Conservation (phyloP, 2,329 filamentous ascomycete species). For the Nectriaceae sp. region DNA sequence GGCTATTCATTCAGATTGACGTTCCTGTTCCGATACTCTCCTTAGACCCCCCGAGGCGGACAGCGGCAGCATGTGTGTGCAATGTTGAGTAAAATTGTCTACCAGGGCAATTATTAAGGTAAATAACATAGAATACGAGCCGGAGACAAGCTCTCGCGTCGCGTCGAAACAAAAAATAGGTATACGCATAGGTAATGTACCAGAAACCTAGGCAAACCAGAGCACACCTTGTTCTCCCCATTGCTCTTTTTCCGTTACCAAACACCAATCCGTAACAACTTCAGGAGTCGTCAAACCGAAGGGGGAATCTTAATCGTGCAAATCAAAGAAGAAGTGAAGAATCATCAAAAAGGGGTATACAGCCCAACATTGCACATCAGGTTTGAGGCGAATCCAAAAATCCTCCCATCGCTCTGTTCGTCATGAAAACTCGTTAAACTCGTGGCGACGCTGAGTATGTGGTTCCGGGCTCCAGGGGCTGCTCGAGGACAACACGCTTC, state of each 20-base stretch:
- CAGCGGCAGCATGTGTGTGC: constrained; percentile 15
- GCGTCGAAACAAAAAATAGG: constrained; percentile 30
- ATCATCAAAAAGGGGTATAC: constrained; percentile 27
- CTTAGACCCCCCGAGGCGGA: not conserved
- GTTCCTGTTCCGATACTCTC: no score
- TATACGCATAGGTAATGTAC: constrained; percentile 21
- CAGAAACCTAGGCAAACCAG: constrained; percentile 17
- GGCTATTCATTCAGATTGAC: no score
- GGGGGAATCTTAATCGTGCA: constrained; percentile 11
- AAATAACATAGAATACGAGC: constrained; percentile 21
- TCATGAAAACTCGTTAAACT: constrained; percentile 37
- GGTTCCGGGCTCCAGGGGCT: constrained; percentile 7
- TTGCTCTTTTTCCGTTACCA: constrained; percentile 18
- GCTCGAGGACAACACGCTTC: constrained; percentile 16
- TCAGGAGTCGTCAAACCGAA: constrained; percentile 22
- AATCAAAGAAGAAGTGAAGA: constrained; percentile 19
- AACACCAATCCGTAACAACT: constrained; percentile 32
- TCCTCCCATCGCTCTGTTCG: constrained; percentile 21
- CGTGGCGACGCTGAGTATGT: constrained; percentile 31
- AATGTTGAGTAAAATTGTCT: constrained; percentile 37
- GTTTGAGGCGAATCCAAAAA: constrained; percentile 12
- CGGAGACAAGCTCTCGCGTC: constrained; percentile 20
- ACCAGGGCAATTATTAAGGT: constrained; percentile 34
- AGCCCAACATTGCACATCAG: constrained; percentile 26
- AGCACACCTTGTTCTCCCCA: constrained; percentile 19